phyloP scores from a whole-genome alignment of 331 rosid genomes.

The Quercus phellos region DNA sequence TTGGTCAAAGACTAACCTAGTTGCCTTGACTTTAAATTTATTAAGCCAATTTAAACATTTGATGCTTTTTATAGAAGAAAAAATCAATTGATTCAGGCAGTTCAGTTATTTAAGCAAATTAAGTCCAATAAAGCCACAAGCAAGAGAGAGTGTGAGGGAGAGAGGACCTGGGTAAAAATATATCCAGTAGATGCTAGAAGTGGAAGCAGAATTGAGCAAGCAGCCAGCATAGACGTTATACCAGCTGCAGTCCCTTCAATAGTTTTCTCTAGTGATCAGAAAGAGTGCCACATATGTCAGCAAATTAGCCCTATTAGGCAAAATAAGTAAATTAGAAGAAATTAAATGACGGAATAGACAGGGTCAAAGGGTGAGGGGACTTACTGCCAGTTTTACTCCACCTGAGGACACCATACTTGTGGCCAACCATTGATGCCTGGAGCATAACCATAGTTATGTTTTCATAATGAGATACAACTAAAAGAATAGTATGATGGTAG shows the following conservation, averaged over 20 bases:
- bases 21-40: no score
- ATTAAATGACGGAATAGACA: background rate
- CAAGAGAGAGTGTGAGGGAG: background rate
- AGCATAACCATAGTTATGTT: slow-evolving; percentile 1
- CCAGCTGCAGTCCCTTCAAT: slow-evolving; percentile 95
- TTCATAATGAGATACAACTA: background rate
- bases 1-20: slow-evolving; percentile 7
- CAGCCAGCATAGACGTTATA: slow-evolving; percentile 73
- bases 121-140: slow-evolving; percentile 3
- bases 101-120: background rate
- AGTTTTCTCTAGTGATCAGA: slow-evolving; percentile 62
- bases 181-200: slow-evolving; percentile 77
- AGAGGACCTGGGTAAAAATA: slow-evolving; percentile 60
- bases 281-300: slow-evolving; percentile 17
- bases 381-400: slow-evolving; percentile 97
- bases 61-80: background rate
- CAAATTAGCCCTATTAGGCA: background rate
- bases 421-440: slow-evolving; percentile 95
- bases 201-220: slow-evolving; percentile 79
- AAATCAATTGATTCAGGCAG: background rate
- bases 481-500: background rate
- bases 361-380: slow-evolving; percentile 7
- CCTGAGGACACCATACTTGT: slow-evolving; percentile 89
- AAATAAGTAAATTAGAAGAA: background rate
- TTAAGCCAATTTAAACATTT: background rate